A percentile compares a stretch with the other conserved stretches of the same genome.
Conservation (phyloP, 1,284 basidiomycete species). For the Cystobasidiaceae sp. region DNA sequence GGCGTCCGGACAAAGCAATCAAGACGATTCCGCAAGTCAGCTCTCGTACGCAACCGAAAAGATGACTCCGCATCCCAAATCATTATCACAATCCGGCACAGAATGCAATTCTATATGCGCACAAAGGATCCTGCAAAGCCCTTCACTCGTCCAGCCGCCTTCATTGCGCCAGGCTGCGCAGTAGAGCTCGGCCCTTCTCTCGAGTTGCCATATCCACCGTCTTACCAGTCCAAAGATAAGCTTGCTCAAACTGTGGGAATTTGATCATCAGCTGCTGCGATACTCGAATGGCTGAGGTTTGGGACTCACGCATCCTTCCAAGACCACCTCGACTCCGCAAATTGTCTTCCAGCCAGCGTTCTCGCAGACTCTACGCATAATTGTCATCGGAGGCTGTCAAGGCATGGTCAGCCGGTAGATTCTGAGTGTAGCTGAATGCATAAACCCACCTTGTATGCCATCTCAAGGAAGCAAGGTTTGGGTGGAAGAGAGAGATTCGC, state of each 20-base stretch:
- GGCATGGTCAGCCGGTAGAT: background rate
- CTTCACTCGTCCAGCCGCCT: no score
- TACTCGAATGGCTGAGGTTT: background rate
- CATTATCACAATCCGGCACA: no score
- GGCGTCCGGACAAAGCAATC: no score
- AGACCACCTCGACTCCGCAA: constrained; percentile 21
- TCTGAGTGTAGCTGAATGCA: background rate
- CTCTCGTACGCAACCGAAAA: no score
- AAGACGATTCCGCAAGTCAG: no score
- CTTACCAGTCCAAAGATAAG: background rate
- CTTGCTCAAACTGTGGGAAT: background rate
- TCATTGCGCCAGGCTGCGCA: no score
- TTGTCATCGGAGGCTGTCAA: constrained; percentile 40
- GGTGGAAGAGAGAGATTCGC: background rate
- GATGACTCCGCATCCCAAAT: no score
- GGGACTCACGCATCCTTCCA: constrained; percentile 11
- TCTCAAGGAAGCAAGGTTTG: constrained; percentile 37
- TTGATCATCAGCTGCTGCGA: background rate
- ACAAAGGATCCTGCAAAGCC: no score
- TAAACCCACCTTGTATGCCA: constrained; percentile 44
- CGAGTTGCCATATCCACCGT: background rate
- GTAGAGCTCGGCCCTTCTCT: background rate
- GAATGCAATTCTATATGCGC: no score
- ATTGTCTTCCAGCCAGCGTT: constrained; percentile 38
- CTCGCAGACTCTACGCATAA: constrained; percentile 37